These are phyloP conservation scores for Bryum argenteum DNA, from an alignment of 225 moss, liverwort and hornwort genomes.

Conservation along the genomic window DNA sequence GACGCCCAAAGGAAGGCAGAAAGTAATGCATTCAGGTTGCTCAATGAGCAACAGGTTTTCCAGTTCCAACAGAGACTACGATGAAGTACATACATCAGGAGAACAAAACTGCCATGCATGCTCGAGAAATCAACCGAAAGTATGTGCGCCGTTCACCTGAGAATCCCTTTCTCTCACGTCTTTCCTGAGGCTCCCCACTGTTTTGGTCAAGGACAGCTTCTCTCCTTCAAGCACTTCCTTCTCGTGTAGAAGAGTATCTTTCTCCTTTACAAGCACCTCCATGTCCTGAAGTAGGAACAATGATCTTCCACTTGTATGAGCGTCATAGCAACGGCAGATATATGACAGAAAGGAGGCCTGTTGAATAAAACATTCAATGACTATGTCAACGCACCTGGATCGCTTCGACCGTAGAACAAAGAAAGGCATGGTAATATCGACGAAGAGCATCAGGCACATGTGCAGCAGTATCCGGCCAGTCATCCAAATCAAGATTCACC, in stretches of 20 bases:
- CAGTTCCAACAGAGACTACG: constrained; percentile 8
- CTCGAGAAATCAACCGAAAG: constrained; percentile 12
- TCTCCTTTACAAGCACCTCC: constrained; percentile 65
- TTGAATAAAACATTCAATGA: constrained; percentile 5
- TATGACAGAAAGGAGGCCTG: constrained; percentile 3
- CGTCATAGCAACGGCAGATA: constrained; percentile 18
- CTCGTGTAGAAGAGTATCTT: constrained; percentile 48
- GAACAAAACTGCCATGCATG: constrained; percentile 13
- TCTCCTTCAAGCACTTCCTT: constrained; percentile 67
- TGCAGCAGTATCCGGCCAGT: constrained; percentile 74
- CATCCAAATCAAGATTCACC: constrained; percentile 86
- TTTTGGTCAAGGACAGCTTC: constrained; percentile 50
- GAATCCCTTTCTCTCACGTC: constrained; percentile 77
- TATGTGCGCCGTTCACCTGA: constrained; percentile 45
- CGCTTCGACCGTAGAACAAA: constrained; percentile 70
- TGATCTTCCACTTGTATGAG: constrained; percentile 9
- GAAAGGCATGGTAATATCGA: constrained; percentile 77
- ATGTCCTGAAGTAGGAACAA: constrained; percentile 57
- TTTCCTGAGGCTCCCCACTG: constrained; percentile 63
- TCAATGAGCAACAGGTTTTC: constrained; percentile 2
- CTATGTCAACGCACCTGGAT: constrained; percentile 58
- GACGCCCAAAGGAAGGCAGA: constrained; percentile 20
- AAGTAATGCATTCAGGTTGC: constrained; percentile 16
- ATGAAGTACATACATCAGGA: constrained; percentile 12
- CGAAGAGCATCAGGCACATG: constrained; percentile 90